Conservation (phyloP, 2,329 filamentous ascomycete genomes). For the Immersiporthe knoxdaviesiana region DNA sequence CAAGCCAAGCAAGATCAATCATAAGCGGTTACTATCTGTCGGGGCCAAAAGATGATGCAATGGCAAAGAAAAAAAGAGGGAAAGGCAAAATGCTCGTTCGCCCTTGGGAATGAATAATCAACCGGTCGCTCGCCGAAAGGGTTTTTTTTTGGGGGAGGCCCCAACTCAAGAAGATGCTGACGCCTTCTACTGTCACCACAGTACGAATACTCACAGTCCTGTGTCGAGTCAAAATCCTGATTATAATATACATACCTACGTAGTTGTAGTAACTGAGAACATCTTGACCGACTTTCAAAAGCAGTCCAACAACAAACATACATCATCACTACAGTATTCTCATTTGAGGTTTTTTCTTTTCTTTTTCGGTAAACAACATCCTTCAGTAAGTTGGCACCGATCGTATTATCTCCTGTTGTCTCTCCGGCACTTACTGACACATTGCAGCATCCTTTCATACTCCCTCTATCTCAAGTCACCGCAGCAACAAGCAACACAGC, state of each 20-base stretch:
- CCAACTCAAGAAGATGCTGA: background rate
- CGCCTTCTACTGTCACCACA: background rate
- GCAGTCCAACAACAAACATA: constrained; percentile 17
- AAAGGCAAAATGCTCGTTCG: background rate
- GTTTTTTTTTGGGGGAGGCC: background rate
- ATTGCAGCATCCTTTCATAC: background rate
- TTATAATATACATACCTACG: background rate
- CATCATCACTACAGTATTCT: constrained; percentile 26
- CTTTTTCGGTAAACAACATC: too few relatives aligned
- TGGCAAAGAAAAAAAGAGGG: background rate
- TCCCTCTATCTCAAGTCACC: constrained; percentile 19
- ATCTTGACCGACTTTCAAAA: constrained; percentile 26
- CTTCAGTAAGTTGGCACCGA: background rate
- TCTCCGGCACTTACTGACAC: background rate
- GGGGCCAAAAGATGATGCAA: constrained; percentile 27
- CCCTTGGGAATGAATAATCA: background rate
- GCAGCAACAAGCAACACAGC: constrained; percentile 30
- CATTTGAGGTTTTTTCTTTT: background rate
- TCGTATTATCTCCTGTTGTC: too few relatives aligned
- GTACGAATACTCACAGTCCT: background rate
- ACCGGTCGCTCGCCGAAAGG: background rate
- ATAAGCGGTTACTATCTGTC: background rate
- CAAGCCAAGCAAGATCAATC: background rate
- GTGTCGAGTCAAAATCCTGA: background rate
- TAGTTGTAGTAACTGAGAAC: background rate